Evolutionary conservation across 495 filamentous ascomycete genomes (phyloP), one percentile per base, ranked within the genome.

Genomic region (Trichoderma reesei): DNA sequence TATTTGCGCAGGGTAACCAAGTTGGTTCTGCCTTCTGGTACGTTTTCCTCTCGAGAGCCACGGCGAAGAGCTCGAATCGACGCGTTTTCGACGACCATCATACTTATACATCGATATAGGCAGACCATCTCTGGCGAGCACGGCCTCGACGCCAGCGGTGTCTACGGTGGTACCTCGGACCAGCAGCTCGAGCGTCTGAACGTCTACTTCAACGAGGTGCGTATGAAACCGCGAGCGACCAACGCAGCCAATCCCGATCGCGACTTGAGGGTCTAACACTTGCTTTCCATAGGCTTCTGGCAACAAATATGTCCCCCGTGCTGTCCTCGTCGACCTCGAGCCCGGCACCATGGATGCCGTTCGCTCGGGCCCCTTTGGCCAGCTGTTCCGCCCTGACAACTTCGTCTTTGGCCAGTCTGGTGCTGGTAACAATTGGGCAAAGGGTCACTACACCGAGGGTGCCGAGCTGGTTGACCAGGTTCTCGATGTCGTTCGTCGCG

Each of bases 391-490:
- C 72, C 94, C 94, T 72, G 94, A 99, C 84, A 99, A 99, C 87
- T 98, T 99, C 82, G 91, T 99, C 75, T 98, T 98, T 80, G 94
- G 94, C 68, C 94, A 99, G 82, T 98, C 94, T 68, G 94, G 94
- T 84, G 94, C 94, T 72, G 94, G 94, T 82, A 99, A 99, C 90
- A 99, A 98, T 85, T 99, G 94, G 94, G 94, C 94, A 76, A 99
- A 99, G 88, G 94, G 94, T 77, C 94, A 99, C 80, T 99, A 99
- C 86, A 99, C 94, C 65, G 94, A 99, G 85, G 94, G 94, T 85
- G 94, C 94, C 72, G 94, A 99, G 84, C 86, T 99, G 68, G 94
- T 99, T 62, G 94, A 99, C 82, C 85, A 96, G 71, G 94, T 99
- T 67, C 83, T 99, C 71, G 94, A 99, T 80, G 94, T 99, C 68